Evolutionary conservation across 306 rosid species (phyloP), one percentile per base, ranked within the genome.

Genomic region (Arachis hypogaea): DNA sequence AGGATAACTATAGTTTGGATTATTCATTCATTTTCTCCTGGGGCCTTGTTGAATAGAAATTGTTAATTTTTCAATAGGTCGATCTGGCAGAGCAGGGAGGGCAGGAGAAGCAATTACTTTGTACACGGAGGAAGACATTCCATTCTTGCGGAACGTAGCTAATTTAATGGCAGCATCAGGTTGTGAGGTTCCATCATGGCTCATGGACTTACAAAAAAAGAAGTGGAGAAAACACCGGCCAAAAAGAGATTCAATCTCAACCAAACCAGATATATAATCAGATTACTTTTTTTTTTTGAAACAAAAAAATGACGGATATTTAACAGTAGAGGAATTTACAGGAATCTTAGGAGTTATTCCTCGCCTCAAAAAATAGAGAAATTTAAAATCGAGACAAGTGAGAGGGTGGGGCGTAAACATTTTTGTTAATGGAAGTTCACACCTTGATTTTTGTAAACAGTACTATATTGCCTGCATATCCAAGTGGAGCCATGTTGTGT

Each of bases 1-100:
- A 5, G 44, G 14, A 51, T 66, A 63, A 41, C 41, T 68, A 55
- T 67, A 57, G 45, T 72, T 59, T 47, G 58, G 60, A 59, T 55
- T 54, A 69, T 45, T 65, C 62, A 33, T 33, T 33, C 38, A 33
- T 33, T 33, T 33, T 38, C 28, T 62, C 51, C 18, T 22, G 58
- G 46, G 72, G 58, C 58, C 50, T 54, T 9, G 63, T 62, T 84
- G 71, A 70, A 40, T 30, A 75, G 33, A 43, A 43, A 51, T 40
- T 74, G 51, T 59, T 75, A 43, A 54, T 62, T 60, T 86, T 71
- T 43, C 52, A 69, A 74, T 77, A 94, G 99, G 99, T 78, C 99
- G 96, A 12, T 84, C 96, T 61, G 99, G 99, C 61, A 80, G 99
- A 88, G 99, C 99, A 7, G 99, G 97, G 75, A 89, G 97, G 82